Base-by-base conservation (phyloP, 2,329 filamentous ascomycete species). In the Leptosphaerulina australis region DNA sequence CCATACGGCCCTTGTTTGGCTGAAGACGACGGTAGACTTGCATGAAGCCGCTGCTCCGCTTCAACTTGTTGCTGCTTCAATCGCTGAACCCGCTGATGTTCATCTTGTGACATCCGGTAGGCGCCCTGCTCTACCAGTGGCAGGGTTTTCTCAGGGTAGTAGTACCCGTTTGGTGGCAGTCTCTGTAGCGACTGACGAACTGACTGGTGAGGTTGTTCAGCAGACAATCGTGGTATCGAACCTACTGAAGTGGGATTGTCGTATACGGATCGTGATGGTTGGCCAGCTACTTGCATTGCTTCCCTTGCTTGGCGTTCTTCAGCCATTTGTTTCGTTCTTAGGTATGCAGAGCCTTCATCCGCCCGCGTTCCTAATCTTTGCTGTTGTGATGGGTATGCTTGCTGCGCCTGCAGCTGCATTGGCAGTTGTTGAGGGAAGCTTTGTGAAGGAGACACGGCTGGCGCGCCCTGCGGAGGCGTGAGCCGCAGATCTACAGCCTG, bases 131-230 rank as follows among this genome's bases (percentile, higher is more conserved):
- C 53, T 26, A 37, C 29, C 33, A 40, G 12, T 26, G 52, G 29
- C 15, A 44, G 45, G 20, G 45, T 46, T 18, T 45, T 48, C 25
- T 60, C 55, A 9, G 64, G 63, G 35, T 64, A 58, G 38, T 64
- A 67, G 36, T 67, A 67, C n/a, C 62, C 63, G 30, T 50, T 62
- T 7, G 54, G 40, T 31, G 59, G 58, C 33, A 54, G 51, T 11
- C 45, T 51, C 28, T 44, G 53, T 26, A 41, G 38, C 34, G 20
- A 31, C 44, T 60, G 57, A 30, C 39, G 52, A 33, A 29, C 21
- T 30, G 50, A 38, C 5, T 44, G 39, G 37, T 45, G 26, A 31
- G 20, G 14, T 11, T 58, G 55, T 35, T 57, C 56, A n/a, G 29
- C 28, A 4, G 43, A 44, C 10, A 29, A 18, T 25, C 28, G 34